These are phyloP conservation scores for Suillus variegatus DNA, from an alignment of 768 basidiomycete genomes.

Conservation along the genomic window DNA sequence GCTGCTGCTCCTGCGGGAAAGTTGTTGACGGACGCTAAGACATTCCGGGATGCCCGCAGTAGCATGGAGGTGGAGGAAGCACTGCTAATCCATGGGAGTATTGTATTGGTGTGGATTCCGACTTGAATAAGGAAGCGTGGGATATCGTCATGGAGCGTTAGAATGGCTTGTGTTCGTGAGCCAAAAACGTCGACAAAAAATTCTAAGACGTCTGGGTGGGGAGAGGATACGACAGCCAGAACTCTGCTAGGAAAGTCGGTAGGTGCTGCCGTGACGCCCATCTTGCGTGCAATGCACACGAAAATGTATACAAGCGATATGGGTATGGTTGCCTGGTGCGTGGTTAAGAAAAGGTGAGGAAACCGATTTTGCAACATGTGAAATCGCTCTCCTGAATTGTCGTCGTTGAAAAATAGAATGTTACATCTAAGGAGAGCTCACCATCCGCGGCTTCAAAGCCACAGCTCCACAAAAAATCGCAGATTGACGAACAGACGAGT, in stretches of 20 bases:
- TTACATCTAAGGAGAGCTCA: conserved; percentile 26
- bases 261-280: conserved; percentile 54
- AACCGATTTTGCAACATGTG: conserved; percentile 53
- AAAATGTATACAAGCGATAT: conserved; percentile 64
- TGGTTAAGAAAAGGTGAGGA: conserved; percentile 57
- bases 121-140: conserved; percentile 30
- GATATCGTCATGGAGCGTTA: conserved; percentile 39
- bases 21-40: conserved; percentile 34
- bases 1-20: conserved; percentile 22
- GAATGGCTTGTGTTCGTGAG: conserved; percentile 32
- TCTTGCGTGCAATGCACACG: conserved; percentile 49
- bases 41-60: conserved; percentile 41
- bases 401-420: conserved; percentile 4
- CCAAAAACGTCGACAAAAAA: conserved; percentile 53
- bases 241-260: conserved; percentile 59
- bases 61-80: conserved; percentile 39
- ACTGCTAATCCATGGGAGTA: conserved; percentile 28
- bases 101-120: conserved; percentile 23
- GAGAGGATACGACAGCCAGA: conserved; percentile 48
- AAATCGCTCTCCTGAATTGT: conserved; percentile 37
- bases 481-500: conserved; percentile 44
- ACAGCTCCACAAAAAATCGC: conserved; percentile 48
- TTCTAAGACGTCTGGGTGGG: conserved; percentile 35
- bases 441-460: conserved; percentile 48
- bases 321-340: conserved; percentile 52